These are phyloP conservation scores for Acer saccharum DNA, from an alignment of 345 rosid genomes.

Conservation along the genomic window DNA sequence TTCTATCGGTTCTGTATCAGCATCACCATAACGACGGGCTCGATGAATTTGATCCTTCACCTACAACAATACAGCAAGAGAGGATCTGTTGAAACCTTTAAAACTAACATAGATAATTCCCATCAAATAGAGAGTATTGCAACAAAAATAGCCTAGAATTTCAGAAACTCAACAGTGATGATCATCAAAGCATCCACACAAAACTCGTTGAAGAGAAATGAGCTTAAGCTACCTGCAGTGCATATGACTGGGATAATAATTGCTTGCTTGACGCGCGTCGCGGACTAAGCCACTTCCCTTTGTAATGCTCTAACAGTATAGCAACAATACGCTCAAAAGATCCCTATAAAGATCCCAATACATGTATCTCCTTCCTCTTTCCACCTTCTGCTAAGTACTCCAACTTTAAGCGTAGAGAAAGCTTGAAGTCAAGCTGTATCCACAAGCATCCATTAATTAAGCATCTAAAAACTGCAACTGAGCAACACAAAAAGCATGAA, in stretches of 20 bases:
- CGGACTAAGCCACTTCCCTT: slow-evolving; percentile 99
- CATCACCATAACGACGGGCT: slow-evolving; percentile 82
- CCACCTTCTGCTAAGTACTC: slow-evolving; percentile 90
- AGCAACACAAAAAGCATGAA: background rate
- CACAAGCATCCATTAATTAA: slow-evolving; percentile 8
- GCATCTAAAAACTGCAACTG: slow-evolving; percentile 2
- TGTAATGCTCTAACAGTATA: slow-evolving; percentile 87
- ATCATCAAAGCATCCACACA: background rate
- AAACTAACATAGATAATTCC: background rate
- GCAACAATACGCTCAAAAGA: slow-evolving; percentile 98
- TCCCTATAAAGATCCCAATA: slow-evolving; percentile 93
- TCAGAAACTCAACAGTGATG: background rate
- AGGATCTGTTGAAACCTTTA: background rate
- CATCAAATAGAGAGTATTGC: no score
- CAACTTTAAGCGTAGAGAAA: slow-evolving; percentile 74
- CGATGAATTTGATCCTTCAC: slow-evolving; percentile 58
- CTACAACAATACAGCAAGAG: slow-evolving; percentile 37
- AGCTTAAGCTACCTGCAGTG: slow-evolving; percentile 55
- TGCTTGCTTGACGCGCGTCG: slow-evolving; percentile 56
- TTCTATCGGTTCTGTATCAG: slow-evolving; percentile 27
- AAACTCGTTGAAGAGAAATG: slow-evolving; percentile 11
- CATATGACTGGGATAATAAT: slow-evolving; percentile 87
- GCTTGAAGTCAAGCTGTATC: slow-evolving; percentile 94
- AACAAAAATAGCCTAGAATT: no score
- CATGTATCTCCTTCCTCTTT: slow-evolving; percentile 76